Base-by-base conservation (phyloP, 164 flowering plant species). In the Magnolia kwangsiensis region DNA sequence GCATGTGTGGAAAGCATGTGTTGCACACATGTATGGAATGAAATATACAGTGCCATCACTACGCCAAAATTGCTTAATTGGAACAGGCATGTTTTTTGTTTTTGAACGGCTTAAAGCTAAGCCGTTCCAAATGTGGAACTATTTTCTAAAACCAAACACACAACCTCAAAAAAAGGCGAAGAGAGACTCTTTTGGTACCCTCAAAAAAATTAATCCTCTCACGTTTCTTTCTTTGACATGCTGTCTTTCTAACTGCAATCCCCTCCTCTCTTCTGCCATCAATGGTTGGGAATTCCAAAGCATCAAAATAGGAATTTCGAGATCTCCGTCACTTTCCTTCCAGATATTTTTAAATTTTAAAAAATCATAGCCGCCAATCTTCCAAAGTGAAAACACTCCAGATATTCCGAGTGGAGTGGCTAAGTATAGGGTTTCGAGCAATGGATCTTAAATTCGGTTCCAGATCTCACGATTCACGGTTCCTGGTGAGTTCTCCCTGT, bases 371-470 rank as follows among this genome's bases (percentile, higher is more conserved):
- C 45, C 70, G 45, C 10, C 7, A 45, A 27, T 23, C 45, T 21
- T 67, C 70, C 45, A 1, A 23, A 29, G 21, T 0, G 14, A 51
- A 51, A 51, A 14, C 59, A 51, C 3, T 2, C 16, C 10, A 29
- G 45, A 64, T 14, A 29, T 72, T 72, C 11, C n/a, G 50, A 23
- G 14, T 3, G 19, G 67, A 29, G 50, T 21, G 71, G 21, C 11
- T 45, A 9, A 51, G 59, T 1, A 45, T 20, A 10, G 63, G 63
- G 50, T 23, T 29, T 11, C 6, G 49, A 51, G 75, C 1, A 24
- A 79, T 79, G 81, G 81, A 79, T 79, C 69, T 51, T 63, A 76
- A 79, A 61, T 58, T 73, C 13, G 78, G 68, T 72, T 59, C 73
- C 19, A 72, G 37, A 37, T 23, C 51, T 76, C 76, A 76, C 7